Base-by-base conservation (phyloP, 306 rosid genomes). In the Purshia tridentata region DNA sequence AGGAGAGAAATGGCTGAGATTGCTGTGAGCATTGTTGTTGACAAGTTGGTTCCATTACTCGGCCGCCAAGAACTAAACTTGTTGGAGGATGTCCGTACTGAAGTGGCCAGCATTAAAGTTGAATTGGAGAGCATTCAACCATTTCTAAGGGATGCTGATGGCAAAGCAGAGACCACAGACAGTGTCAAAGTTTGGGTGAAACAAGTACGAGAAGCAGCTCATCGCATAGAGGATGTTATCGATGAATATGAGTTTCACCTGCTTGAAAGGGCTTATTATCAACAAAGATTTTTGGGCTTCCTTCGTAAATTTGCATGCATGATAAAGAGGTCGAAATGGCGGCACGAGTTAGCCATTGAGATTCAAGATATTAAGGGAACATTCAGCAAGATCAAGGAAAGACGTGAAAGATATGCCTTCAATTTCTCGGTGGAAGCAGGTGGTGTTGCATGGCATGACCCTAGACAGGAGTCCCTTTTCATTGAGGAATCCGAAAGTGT, bases 401-500 rank as follows among this genome's bases (percentile, higher is more conserved):
- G 35, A 29, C 35, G 35, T 29, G 35, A 29, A 2, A 29, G 35
- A 29, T 29, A 29, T 29, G 35, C 35, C 35, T 29, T 29, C 35
- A 29, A 29, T 29, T 29, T 29, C 35, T 29, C 2, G 2, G 35
- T 1, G 35, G 35, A 29, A 29, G 35, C 35, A 29, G 35, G 35
- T n/a, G 35, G 35, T 29, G 13, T 37, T 41, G 13, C 29, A 19
- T 68, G 80, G 75, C 47, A 47, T 58, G 75, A 76, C 42, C 74
- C 80, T 60, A 46, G 70, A 37, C 11, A 48, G 51, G 62, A 49
- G 49, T 69, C 70, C 20, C 51, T 46, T 69, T 76, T 69, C 69
- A 50, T 76, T 6, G 61, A 60, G 52, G 75, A 76, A 49, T 22
- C 69, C 41, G 57, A 76, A 60, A 64, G 69, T 35, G 75, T 69